These are phyloP conservation scores for Cylindrotheca fusiformis DNA, from an alignment of 108 stramenopile species.

Conservation along the genomic window DNA sequence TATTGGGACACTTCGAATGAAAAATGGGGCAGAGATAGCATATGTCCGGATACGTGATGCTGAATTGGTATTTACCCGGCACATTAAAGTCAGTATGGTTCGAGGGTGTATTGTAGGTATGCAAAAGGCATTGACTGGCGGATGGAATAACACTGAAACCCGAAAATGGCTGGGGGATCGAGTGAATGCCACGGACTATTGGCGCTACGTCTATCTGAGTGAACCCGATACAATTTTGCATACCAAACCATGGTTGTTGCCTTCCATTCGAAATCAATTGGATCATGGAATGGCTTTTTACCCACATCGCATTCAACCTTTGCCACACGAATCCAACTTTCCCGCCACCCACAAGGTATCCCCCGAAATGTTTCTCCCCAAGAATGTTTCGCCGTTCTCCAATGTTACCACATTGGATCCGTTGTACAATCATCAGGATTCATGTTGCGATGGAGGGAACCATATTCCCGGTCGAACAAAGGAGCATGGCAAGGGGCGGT, in stretches of 20 bases:
- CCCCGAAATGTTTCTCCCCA: background rate
- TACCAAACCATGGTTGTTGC: background rate
- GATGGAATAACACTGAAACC: background rate
- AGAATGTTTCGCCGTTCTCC: background rate
- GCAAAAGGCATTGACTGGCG: constrained; percentile 1
- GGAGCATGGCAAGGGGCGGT: background rate
- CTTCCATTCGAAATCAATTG: background rate
- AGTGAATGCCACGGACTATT: background rate
- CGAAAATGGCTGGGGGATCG: background rate
- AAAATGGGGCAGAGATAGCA: background rate
- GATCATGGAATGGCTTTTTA: constrained; percentile 3
- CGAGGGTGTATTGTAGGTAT: background rate
- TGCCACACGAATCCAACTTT: constrained; percentile 12
- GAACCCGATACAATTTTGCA: constrained; percentile 6
- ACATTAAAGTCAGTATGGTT: background rate
- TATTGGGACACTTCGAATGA: background rate
- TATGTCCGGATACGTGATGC: background rate
- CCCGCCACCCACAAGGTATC: background rate
- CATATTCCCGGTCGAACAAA: background rate
- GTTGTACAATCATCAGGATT: background rate
- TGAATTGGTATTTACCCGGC: background rate
- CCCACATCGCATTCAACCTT: constrained; percentile 11
- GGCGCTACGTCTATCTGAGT: constrained; percentile 7
- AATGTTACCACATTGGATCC: background rate
- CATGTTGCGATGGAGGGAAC: background rate